A percentile compares a stretch with the other conserved stretches of the same genome.
These are phyloP conservation scores for Ephemerocybe angulata DNA, from an alignment of 768 basidiomycete genomes.

Conservation along the genomic window DNA sequence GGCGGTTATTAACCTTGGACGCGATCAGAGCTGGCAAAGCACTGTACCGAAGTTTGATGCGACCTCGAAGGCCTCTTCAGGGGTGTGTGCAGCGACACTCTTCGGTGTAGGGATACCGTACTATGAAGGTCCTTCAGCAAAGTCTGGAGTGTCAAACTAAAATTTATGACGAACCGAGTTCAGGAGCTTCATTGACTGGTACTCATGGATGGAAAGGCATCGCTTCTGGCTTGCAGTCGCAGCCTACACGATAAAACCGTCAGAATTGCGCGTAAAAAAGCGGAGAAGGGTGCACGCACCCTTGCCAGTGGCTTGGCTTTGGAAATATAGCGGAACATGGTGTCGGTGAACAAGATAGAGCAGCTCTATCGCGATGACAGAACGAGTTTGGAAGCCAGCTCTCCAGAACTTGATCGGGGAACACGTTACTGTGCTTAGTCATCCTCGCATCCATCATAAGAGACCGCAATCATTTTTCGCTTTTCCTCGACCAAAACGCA, in stretches of 20 bases:
- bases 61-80: constrained; percentile 85
- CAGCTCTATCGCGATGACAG: constrained; percentile 7
- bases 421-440: constrained; percentile 37
- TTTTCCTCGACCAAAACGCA: constrained; percentile 54
- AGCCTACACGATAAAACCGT: constrained; percentile 36
- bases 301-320: constrained; percentile 64
- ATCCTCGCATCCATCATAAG: constrained; percentile 29
- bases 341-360: constrained; percentile 18
- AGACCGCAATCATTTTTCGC: constrained; percentile 8
- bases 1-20: constrained; percentile 1
- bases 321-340: constrained; percentile 49
- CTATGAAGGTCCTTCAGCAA: constrained; percentile 37
- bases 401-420: constrained; percentile 1
- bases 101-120: constrained; percentile 96
- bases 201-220: constrained; percentile 95
- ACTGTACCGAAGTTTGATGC: constrained; percentile 82
- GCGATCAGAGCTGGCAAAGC: constrained; percentile 4
- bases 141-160: not conserved
- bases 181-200: constrained; percentile 92
- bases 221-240: constrained; percentile 82
- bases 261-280: not conserved
- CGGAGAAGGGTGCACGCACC: constrained; percentile 35
- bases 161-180: constrained; percentile 77
- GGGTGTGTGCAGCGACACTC: constrained; percentile 80
- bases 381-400: not conserved